A percentile compares a stretch with the other conserved stretches of the same genome.
Conservation (phyloP, 2,329 filamentous ascomycete genomes). For the Penicillium sp. region DNA sequence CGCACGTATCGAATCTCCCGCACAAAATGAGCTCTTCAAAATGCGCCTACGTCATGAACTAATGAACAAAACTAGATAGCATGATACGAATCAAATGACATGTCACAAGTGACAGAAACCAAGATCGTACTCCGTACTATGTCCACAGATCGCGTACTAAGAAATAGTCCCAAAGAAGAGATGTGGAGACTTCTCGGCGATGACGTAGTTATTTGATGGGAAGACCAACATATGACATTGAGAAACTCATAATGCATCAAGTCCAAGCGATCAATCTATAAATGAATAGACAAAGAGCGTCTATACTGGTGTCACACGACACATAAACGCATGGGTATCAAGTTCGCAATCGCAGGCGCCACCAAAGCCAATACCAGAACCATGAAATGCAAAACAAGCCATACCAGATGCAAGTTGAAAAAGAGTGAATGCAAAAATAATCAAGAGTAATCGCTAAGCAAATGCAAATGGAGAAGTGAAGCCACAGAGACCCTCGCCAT, state of each 20-base stretch:
- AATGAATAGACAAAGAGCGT: neutral
- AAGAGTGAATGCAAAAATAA: conserved; percentile 1
- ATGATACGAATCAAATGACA: neutral
- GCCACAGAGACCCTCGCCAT: neutral
- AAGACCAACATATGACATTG: neutral
- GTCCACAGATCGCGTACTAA: neutral
- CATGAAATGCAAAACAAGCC: conserved; percentile 8
- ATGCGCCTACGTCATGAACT: conserved; percentile 3
- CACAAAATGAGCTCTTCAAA: neutral
- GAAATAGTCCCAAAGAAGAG: neutral
- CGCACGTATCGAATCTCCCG: conserved; percentile 37
- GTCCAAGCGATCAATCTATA: neutral
- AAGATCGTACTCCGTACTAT: neutral
- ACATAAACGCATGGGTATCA: conserved; percentile 12
- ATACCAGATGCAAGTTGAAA: neutral
- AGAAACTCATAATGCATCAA: neutral
- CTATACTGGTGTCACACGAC: neutral
- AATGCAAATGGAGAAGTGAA: neutral
- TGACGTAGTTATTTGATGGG: neutral
- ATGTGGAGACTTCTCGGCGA: no score
- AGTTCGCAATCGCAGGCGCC: conserved; percentile 5
- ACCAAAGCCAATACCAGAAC: conserved; percentile 1
- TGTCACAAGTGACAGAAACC: neutral
- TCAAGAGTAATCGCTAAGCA: conserved; percentile 7
- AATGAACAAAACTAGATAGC: conserved; percentile 1